These are phyloP conservation scores for Fraxinus paxiana DNA, from an alignment of 305 asterid species.

Conservation along the genomic window DNA sequence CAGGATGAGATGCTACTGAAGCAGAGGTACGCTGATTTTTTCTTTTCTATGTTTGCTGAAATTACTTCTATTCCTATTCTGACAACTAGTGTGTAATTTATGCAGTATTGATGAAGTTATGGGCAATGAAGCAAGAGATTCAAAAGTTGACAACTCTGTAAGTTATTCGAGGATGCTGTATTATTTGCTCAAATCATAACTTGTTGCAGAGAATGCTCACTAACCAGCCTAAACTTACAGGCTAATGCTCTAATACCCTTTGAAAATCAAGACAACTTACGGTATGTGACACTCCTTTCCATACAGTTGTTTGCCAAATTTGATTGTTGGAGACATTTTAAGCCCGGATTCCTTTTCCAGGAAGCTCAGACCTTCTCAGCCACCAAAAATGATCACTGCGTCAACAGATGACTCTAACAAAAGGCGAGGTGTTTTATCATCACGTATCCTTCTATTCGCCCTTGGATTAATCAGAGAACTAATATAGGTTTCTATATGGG, in stretches of 20 bases:
- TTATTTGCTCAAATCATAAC: conserved; percentile 17
- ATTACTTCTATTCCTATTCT: conserved; percentile 15
- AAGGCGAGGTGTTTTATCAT: conserved; percentile 60
- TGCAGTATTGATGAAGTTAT: conserved; percentile 87
- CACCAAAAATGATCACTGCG: conserved; percentile 64
- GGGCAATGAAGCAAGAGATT: conserved; percentile 62
- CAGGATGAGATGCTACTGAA: conserved; percentile 79
- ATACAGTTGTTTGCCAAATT: conserved; percentile 19
- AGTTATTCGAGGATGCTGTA: conserved; percentile 26
- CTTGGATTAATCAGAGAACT: conserved; percentile 18
- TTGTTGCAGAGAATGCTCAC: conserved; percentile 17
- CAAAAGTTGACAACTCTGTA: conserved; percentile 48
- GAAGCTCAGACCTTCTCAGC: conserved; percentile 55
- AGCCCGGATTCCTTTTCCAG: conserved; percentile 41
- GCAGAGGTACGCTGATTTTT: conserved; percentile 61
- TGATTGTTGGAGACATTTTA: conserved; percentile 21
- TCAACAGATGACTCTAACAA: conserved; percentile 71
- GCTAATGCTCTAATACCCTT: conserved; percentile 41
- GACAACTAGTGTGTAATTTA: conserved; percentile 20
- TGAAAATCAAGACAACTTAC: conserved; percentile 48
- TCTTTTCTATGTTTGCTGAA: not conserved
- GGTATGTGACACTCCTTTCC: conserved; percentile 38
- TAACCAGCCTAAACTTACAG: conserved; percentile 39
- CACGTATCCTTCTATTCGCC: conserved; percentile 68
- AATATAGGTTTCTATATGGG: conserved; percentile 16